A percentile compares a stretch with the other conserved stretches of the same genome.
Evolutionary conservation across 2,329 filamentous ascomycete species (phyloP).

Genomic region (Chrysosphaeria jannelii): DNA sequence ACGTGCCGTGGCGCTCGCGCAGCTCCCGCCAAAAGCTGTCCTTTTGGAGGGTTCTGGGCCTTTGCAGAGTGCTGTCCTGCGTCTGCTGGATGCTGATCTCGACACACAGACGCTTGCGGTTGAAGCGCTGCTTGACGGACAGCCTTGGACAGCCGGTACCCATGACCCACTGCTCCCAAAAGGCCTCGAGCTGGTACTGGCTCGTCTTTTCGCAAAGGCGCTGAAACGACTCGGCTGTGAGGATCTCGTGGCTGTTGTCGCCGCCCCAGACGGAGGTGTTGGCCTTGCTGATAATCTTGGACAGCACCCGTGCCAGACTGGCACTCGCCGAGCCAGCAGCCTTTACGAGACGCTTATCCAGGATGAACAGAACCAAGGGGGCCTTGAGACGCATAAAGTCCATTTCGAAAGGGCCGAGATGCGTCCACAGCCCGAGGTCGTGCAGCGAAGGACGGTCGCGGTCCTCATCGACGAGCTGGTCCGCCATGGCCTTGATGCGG

Average conservation of each 20-base stretch:
- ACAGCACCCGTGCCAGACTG: conserved; percentile 46
- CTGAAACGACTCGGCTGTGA: conserved; percentile 49
- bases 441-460: conserved; percentile 55
- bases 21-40: conserved; percentile 58
- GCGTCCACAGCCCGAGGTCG: conserved; percentile 46
- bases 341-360: conserved; percentile 76
- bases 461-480: conserved; percentile 57
- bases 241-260: conserved; percentile 37
- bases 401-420: conserved; percentile 56
- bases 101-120: conserved; percentile 88
- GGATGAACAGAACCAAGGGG: conserved; percentile 68
- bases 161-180: conserved; percentile 83
- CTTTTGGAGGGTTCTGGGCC: conserved; percentile 27
- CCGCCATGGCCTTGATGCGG: conserved; percentile 58
- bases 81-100: conserved; percentile 70
- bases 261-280: conserved; percentile 17
- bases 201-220: conserved; percentile 67
- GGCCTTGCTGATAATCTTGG: conserved; percentile 58
- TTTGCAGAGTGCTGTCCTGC: conserved; percentile 24
- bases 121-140: conserved; percentile 65
- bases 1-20: conserved; percentile 45
- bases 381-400: conserved; percentile 84
- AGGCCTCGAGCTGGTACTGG: conserved; percentile 48
- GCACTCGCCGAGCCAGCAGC: conserved; percentile 52
- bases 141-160: conserved; percentile 75